Base-by-base conservation (phyloP, 2,329 filamentous ascomycete genomes). In the Monilinia vaccinii-corymbosi region DNA sequence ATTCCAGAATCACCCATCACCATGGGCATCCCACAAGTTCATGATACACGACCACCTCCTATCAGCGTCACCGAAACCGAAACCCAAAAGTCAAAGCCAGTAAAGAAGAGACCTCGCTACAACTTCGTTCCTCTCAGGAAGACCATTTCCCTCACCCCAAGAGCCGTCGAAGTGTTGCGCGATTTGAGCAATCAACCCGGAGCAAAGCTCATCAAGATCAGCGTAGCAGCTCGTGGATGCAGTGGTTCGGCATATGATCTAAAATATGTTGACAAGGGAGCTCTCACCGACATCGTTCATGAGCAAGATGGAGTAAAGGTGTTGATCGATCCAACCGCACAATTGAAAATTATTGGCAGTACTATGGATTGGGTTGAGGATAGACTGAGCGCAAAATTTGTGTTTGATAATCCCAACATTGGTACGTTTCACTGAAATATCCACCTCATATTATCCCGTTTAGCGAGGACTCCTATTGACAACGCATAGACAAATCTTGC, bases 341-440 rank as follows among this genome's bases (percentile, higher is more conserved):
- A 99, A 53, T 92, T 99, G 73, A 97, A 93, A 74, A 97, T 99
- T 58, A 97, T 99, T 69, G 94, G 94, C 6, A 96, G 89, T 71
- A 93, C 97, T 76, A 99, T 99, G 94, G 94, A 99, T 72, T 99
- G 93, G 92, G 81, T 93, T 13, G 92, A 97, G 75, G 94, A 97
- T 69, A 96, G 96, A 77, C 77, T 99, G 65, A 96, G 88, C 73
- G 83, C 92, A 74, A 81, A 89, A 65, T 99, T 99, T 74, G 86
- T 96, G 55, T 99, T 99, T 76, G 87, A 84, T 72, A 99, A 99
- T 73, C 94, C 94, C 2, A 99, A 99, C 71, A 97, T 97, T 72
- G 99, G 92, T 96, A 78, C 83, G 92, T 86, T 16, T 52, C 45
- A 25, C 34, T 23, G 55, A 44, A 31, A 3, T 18, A 11, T 31